Evolutionary conservation across 2,329 filamentous ascomycete genomes (phyloP).

Genomic region (Cordyceps cicadae): DNA sequence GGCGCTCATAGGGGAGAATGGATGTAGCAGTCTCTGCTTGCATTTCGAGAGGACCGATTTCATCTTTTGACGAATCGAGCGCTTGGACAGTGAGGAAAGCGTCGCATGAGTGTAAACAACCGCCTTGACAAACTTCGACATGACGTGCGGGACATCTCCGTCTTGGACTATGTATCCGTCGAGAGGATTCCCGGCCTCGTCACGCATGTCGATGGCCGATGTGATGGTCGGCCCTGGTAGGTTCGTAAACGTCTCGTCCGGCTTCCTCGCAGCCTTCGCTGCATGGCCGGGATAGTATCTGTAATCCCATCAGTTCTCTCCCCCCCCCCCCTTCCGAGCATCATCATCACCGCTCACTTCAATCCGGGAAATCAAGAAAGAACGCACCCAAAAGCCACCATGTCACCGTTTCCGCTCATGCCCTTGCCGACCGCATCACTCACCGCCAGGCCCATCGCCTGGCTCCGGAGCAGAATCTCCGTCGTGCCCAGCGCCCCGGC

Average conservation of each 20-base stretch:
- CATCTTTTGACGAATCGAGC: neutral
- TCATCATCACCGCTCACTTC: too few relatives aligned
- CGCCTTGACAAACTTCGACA: slow-evolving; percentile 47
- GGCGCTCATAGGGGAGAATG: slow-evolving; percentile 22
- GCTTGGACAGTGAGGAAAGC: neutral
- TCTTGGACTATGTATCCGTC: slow-evolving; percentile 59
- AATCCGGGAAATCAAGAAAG: too few relatives aligned
- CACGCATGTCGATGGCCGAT: slow-evolving; percentile 52
- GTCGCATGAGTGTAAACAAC: slow-evolving; percentile 39
- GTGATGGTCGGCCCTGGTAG: slow-evolving; percentile 56
- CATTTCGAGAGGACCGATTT: neutral
- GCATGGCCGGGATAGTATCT: slow-evolving; percentile 20
- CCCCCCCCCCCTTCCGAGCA: too few relatives aligned
- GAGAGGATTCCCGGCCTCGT: slow-evolving; percentile 39
- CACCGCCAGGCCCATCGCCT: slow-evolving; percentile 47
- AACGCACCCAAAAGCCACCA: slow-evolving; percentile 51
- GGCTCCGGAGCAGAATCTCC: slow-evolving; percentile 55
- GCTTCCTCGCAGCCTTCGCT: slow-evolving; percentile 14
- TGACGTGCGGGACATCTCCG: slow-evolving; percentile 49
- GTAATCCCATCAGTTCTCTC: slow-evolving; percentile 17
- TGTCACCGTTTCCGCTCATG: slow-evolving; percentile 61
- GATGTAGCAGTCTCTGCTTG: slow-evolving; percentile 21
- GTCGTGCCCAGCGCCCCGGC: slow-evolving; percentile 58
- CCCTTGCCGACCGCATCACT: slow-evolving; percentile 49
- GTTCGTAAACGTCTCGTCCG: slow-evolving; percentile 26